A percentile compares a stretch with the other conserved stretches of the same genome.
Evolutionary conservation across 306 rosid species (phyloP).

Genomic region (Vigna unguiculata): DNA sequence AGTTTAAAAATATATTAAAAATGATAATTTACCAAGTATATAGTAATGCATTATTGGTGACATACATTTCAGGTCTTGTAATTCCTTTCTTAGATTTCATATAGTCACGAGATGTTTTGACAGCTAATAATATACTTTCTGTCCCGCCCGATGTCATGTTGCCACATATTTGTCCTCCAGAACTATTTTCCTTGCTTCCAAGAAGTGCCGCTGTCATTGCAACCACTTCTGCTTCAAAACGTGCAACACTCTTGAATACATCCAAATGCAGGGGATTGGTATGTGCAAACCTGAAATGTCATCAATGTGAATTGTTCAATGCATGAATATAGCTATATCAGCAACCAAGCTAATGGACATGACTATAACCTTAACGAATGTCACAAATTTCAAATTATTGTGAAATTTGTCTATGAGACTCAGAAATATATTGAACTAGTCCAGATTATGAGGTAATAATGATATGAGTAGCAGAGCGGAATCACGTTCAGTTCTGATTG

Average conservation of each 20-base stretch:
- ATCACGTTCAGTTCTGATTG: constrained; percentile 19
- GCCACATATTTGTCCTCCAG: constrained; percentile 94
- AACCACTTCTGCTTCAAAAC: constrained; percentile 94
- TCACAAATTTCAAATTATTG: constrained; percentile 8
- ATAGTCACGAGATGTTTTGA: constrained; percentile 93
- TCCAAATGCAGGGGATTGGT: constrained; percentile 96
- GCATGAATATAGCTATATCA: constrained; percentile 4
- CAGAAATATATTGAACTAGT: constrained; percentile 15
- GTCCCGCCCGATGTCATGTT: constrained; percentile 99
- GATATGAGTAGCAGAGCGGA: constrained; percentile 27
- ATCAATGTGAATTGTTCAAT: constrained; percentile 38
- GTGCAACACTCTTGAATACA: constrained; percentile 85
- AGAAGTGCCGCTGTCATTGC: constrained; percentile 93
- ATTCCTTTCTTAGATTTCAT: constrained; percentile 88
- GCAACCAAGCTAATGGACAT: constrained; percentile 27
- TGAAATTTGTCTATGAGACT: constrained; percentile 20
- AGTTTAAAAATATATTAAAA: constrained; percentile 33
- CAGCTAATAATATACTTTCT: constrained; percentile 91
- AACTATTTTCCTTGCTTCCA: constrained; percentile 77
- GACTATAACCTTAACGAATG: constrained; percentile 32
- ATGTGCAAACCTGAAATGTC: constrained; percentile 86
- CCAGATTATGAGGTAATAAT: background rate
- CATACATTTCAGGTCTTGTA: constrained; percentile 88
- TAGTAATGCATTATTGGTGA: constrained; percentile 29
- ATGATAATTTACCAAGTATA: constrained; percentile 29